Base-by-base conservation (phyloP, 2,329 filamentous ascomycete genomes). In the Botrytis medusae region DNA sequence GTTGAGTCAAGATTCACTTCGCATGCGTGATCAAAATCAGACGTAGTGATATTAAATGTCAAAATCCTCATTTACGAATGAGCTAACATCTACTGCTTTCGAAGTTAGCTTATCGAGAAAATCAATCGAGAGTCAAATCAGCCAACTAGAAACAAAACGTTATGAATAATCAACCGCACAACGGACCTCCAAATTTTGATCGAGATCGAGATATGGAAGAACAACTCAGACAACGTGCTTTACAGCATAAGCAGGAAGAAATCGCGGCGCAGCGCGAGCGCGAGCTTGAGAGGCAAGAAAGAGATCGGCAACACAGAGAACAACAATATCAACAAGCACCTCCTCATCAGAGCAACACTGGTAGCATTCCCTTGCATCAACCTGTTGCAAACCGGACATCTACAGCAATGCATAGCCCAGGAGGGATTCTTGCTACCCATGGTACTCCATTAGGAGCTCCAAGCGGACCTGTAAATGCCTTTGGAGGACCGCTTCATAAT, bases 311-410 rank as follows among this genome's bases (percentile, higher is more conserved):
- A 76, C 85, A 88, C 74, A 86, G 88, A 80, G 90, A 91, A 61
- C 88, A 91, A 61, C 88, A 69, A 54, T 91, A 90, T 79, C 91
- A 91, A 78, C 87, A 89, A 32, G 81, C 82, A 69, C 88, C 92
- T 74, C 90, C 92, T 40, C 94, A 96, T 80, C 95, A 98, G 82
- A 96, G 92, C 83, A 95, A 93, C 80, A 91, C 93, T 57, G 93
- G 92, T 73, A 94, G 95, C 4, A 93, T 97, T 72, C 94, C 95
- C 72, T 91, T 98, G 78, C 95, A 98, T 83, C 95, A 98, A 82
- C 95, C 95, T 8, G 94, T 98, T 74, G 95, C 95, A 75, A 90
- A 94, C 80, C 86, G 95, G 83, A 86, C 94, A 75, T 84, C 92
- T 73, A 92, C 91, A 76, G 92, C 93, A 70, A 97, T 98, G 73